Evolutionary conservation across 208 protist species (phyloP).

Genomic region (Wallacemonas sp.): DNA sequence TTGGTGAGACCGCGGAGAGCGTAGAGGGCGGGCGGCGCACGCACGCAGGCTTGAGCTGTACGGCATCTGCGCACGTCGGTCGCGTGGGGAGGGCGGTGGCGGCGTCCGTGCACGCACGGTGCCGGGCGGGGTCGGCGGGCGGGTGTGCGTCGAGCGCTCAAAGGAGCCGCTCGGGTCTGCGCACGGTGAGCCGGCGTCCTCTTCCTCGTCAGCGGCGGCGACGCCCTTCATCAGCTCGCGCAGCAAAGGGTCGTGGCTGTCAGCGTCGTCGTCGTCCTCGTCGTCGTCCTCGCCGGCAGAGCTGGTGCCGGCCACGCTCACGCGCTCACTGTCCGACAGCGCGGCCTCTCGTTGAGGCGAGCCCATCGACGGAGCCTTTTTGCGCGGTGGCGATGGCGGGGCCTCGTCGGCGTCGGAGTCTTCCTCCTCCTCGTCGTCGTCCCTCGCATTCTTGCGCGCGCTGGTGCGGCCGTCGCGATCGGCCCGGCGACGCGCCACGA

Average conservation of each 20-base stretch:
- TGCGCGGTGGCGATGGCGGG: no score
- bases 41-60: not conserved
- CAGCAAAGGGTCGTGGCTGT: conserved; percentile 17
- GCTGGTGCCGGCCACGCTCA: conserved; percentile 12
- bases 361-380: no score
- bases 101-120: no score
- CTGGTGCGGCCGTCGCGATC: not conserved
- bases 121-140: not conserved
- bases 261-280: conserved; percentile 8
- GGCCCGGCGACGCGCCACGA: not conserved
- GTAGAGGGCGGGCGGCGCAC: not conserved
- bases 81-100: not conserved
- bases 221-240: conserved; percentile 3
- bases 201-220: not conserved
- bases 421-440: conserved; percentile 2
- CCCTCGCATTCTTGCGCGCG: not conserved
- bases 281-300: conserved; percentile 7
- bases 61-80: not conserved
- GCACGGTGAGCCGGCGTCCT: not conserved
- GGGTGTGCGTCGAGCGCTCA: not conserved
- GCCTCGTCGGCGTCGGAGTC: not conserved
- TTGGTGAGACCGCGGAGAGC: no score
- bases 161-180: conserved; percentile 3
- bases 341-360: not conserved
- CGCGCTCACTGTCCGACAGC: not conserved